These are phyloP conservation scores for Rhizopus sp. DNA, from an alignment of 371 early-diverging fungal species.

Conservation along the genomic window DNA sequence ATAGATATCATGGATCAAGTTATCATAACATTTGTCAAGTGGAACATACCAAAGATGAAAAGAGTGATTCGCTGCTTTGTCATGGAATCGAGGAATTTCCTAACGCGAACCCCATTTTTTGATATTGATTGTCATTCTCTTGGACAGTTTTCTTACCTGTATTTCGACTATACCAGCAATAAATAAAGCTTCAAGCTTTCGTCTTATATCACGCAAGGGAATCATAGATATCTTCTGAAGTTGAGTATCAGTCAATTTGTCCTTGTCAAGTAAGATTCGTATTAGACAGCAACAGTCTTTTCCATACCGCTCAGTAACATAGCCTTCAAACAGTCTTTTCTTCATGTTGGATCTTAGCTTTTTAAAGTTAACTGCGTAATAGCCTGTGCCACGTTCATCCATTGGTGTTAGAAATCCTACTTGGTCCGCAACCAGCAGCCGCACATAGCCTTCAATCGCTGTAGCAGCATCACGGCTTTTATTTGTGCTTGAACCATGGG, in stretches of 20 bases:
- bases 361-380: constrained; percentile 68
- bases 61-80: constrained; percentile 83
- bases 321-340: constrained; percentile 60
- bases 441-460: constrained; percentile 62
- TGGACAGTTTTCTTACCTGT: constrained; percentile 33
- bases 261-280: constrained; percentile 74
- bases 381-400: constrained; percentile 75
- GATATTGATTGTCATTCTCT: not conserved
- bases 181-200: constrained; percentile 64
- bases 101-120: not conserved
- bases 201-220: constrained; percentile 68
- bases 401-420: constrained; percentile 62
- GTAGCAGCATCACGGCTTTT: constrained; percentile 41
- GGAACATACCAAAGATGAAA: constrained; percentile 82
- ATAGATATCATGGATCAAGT: constrained; percentile 62
- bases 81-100: constrained; percentile 85
- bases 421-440: constrained; percentile 60
- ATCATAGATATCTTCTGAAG: constrained; percentile 73
- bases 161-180: constrained; percentile 70
- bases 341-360: constrained; percentile 57
- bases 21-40: constrained; percentile 58
- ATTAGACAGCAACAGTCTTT: constrained; percentile 67
- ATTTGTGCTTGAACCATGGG: constrained; percentile 40
- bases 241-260: constrained; percentile 83
- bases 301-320: constrained; percentile 75